These are phyloP conservation scores for Kluyveromyces sp. DNA, from an alignment of 1,139 yeast genomes.

Conservation along the genomic window DNA sequence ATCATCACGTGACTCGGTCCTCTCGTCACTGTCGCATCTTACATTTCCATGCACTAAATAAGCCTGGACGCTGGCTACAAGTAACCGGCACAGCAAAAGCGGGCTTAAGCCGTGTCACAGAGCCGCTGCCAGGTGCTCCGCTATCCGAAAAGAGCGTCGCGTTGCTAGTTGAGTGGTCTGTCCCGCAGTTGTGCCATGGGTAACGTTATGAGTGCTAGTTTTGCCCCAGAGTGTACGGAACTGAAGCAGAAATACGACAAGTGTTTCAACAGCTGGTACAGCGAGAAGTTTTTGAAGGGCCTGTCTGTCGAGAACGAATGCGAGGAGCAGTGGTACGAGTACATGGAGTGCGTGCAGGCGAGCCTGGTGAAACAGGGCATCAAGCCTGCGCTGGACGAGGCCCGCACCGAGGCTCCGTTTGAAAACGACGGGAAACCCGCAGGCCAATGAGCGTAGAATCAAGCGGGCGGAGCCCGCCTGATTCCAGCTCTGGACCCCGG, in stretches of 20 bases:
- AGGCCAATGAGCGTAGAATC: background rate
- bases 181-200: constrained; percentile 61
- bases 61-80: no score
- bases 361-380: constrained; percentile 32
- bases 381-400: constrained; percentile 78
- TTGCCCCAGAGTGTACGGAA: constrained; percentile 94
- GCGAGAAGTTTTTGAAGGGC: constrained; percentile 54
- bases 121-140: no score
- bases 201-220: constrained; percentile 76
- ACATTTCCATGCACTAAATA: no score
- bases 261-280: constrained; percentile 92
- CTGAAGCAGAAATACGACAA: constrained; percentile 80
- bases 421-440: constrained; percentile 47
- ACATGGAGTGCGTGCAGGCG: constrained; percentile 76
- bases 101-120: no score
- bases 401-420: constrained; percentile 87
- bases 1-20: no score
- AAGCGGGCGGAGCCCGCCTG: no score
- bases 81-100: no score
- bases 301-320: constrained; percentile 69
- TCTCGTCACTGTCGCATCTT: no score
- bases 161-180: no score
- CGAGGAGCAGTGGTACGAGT: constrained; percentile 79
- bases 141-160: no score
- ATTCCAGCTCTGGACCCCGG: no score